A percentile compares a stretch with the other conserved stretches of the same genome.
phyloP scores from a whole-genome alignment of 768 basidiomycete genomes.

The Amanita thiersii region DNA sequence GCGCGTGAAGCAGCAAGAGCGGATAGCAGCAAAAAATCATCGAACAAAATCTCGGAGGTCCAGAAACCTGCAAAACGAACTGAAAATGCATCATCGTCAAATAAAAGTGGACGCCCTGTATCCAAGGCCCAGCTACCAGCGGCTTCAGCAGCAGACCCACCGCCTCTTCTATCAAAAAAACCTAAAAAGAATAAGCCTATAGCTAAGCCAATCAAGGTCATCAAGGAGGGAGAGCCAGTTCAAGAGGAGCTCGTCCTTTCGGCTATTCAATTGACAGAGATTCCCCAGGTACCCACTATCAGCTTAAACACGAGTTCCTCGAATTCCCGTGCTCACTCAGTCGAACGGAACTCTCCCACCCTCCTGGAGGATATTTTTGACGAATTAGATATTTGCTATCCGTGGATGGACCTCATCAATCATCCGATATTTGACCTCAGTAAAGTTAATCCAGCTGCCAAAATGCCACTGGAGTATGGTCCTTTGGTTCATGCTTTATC shows the following conservation, averaged over 20 bases:
- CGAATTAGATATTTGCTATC: constrained; percentile 55
- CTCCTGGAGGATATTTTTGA: constrained; percentile 60
- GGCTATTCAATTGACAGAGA: constrained; percentile 41
- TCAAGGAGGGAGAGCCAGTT: constrained; percentile 46
- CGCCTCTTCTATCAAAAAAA: constrained; percentile 72
- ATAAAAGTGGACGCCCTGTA: constrained; percentile 13
- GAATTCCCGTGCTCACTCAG: constrained; percentile 54
- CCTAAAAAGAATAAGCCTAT: constrained; percentile 76
- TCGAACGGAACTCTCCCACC: constrained; percentile 41
- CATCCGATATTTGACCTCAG: constrained; percentile 71
- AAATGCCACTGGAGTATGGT: constrained; percentile 77
- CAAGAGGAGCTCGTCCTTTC: constrained; percentile 33
- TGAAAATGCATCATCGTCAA: neutral
- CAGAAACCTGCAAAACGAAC: constrained; percentile 14
- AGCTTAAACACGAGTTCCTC: constrained; percentile 41
- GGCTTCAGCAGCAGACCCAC: constrained; percentile 41
- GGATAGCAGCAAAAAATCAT: constrained; percentile 19
- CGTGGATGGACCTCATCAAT: constrained; percentile 54
- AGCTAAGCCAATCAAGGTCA: constrained; percentile 45
- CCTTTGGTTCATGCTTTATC: constrained; percentile 82
- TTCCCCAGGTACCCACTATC: constrained; percentile 25
- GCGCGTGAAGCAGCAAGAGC: constrained; percentile 20
- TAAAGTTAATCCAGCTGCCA: constrained; percentile 67
- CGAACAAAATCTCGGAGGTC: constrained; percentile 13
- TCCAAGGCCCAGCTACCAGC: constrained; percentile 7